Evolutionary conservation across 331 rosid species (phyloP).

Genomic region (Erythrophleum ivorense): DNA sequence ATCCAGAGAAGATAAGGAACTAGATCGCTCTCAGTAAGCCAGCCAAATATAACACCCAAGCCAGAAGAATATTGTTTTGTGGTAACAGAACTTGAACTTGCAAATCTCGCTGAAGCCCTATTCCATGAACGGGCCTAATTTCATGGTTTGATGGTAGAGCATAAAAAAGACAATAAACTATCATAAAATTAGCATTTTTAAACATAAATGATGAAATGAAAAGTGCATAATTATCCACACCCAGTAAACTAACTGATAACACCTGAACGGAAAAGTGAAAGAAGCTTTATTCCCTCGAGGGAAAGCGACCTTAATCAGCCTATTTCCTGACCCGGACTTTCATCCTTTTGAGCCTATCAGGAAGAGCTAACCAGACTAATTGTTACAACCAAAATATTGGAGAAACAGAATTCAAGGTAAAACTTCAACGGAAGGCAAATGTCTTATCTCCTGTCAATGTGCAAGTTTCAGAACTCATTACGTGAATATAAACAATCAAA

Average conservation of each 20-base stretch:
- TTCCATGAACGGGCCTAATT: constrained; percentile 58
- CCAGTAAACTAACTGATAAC: not conserved
- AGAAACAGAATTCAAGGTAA: not conserved
- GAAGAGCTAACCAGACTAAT: not conserved
- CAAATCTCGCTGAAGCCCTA: constrained; percentile 59
- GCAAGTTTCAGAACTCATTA: not conserved
- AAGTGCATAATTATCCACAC: not conserved
- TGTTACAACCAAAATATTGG: not conserved
- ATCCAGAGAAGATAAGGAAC: constrained; percentile 60
- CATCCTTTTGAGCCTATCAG: no score
- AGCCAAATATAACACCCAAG: constrained; percentile 72
- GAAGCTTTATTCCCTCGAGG: not conserved
- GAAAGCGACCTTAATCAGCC: no score
- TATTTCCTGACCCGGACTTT: no score
- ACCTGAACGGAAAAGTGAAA: not conserved
- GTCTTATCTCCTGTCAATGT: not conserved
- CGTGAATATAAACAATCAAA: not conserved
- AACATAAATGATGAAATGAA: not conserved
- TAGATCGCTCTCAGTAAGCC: constrained; percentile 66
- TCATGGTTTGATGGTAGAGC: constrained; percentile 38
- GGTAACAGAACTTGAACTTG: constrained; percentile 71
- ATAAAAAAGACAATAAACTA: constrained; percentile 19
- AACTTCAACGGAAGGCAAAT: not conserved
- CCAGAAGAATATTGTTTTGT: constrained; percentile 52
- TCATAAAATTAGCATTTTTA: constrained; percentile 7